Base-by-base conservation (phyloP, 345 rosid genomes). In the Euphorbia tirucalli region DNA sequence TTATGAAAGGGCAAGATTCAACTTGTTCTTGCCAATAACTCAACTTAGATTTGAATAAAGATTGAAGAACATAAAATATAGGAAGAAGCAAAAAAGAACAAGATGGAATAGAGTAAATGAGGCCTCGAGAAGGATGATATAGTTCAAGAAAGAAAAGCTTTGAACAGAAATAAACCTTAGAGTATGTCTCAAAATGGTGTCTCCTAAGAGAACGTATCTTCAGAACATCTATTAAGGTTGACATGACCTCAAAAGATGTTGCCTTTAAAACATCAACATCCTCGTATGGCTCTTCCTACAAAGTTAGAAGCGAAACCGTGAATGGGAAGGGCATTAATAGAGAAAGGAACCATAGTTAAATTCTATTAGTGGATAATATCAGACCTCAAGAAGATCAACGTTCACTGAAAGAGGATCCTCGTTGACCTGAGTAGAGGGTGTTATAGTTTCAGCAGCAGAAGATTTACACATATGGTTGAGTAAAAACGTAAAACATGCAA, bases 211-310 rank as follows among this genome's bases (percentile, higher is more conserved):
- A 87, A 81, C 93, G 92, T 71, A 88, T 87, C 81, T 86, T 95
- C 66, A 95, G 69, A 78, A 95, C 97, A 75, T 95, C 97, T 80
- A 96, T 84, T 27, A 95, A 83, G 71, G 97, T 95, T 71, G 97
- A 86, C 84, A 95, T 90, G 81, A 95, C 97, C 86, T 95, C 97
- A 72, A 90, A 95, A 25, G 97, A 88, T 49, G 96, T 92, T 70
- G 99, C 97, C 76, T 92, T 90, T 78, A 90, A 82, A 59, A 90
- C 91, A 87, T 95, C 97, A 86, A 89, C 97, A 74, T 92, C 99
- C 83, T 90, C 92, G 71, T 95, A 92, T 56, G 97, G 90, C 65
- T 85, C 84, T 71, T 92, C 97, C 99, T 95, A 79, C 69, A 82
- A 77, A 68, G 65, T 30, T 43, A 50, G 65, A 10, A 52, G 60